Conservation (phyloP, 73 alveolate genomes). For the Paramecium octaurelia region DNA sequence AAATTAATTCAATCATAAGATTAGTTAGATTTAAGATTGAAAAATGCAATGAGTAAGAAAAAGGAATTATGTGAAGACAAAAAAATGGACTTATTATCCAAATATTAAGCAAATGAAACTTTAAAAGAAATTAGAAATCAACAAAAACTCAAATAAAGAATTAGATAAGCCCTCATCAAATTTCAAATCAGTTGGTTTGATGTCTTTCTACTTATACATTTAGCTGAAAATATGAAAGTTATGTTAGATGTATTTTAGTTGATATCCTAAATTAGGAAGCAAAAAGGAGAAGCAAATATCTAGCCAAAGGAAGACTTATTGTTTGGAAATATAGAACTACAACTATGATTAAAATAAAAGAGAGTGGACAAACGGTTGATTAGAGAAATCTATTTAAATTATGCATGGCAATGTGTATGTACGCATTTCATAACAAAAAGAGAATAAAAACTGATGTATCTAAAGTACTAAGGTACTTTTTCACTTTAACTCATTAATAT, state of each 20-base stretch:
- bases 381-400: conserved; percentile 1
- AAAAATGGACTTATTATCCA: background rate
- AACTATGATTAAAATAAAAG: conserved; percentile 26
- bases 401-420: background rate
- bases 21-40: background rate
- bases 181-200: background rate
- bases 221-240: background rate
- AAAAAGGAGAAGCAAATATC: background rate
- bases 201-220: background rate
- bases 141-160: background rate
- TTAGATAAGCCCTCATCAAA: background rate
- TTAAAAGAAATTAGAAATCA: conserved; percentile 7
- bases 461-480: background rate
- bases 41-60: background rate
- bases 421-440: background rate
- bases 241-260: background rate
- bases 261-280: background rate
- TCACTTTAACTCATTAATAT: background rate
- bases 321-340: conserved; percentile 24
- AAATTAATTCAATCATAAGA: background rate
- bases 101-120: conserved; percentile 21
- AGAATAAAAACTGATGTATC: background rate
- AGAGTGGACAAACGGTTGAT: conserved; percentile 7
- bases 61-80: background rate
- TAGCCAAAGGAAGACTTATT: conserved; percentile 21